Conservation (phyloP, 2,329 filamentous ascomycete genomes). For the Chrysoporthe deuterocubensis region DNA sequence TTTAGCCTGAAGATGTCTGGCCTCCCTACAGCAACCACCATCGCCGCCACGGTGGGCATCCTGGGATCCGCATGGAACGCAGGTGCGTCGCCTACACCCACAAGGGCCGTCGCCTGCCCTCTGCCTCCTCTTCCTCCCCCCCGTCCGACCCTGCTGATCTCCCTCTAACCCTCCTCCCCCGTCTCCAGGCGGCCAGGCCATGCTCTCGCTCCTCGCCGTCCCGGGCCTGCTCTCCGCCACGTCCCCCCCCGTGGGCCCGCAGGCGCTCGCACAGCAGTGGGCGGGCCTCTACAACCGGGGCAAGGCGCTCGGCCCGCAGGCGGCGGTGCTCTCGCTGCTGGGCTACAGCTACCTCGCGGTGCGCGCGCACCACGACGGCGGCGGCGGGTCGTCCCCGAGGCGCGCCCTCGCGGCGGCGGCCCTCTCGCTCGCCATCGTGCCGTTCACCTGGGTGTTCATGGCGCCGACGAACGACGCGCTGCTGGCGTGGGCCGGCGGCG, state of each 20-base stretch:
- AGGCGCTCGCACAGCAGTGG: slow-evolving; percentile 42
- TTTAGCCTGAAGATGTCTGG: slow-evolving; percentile 17
- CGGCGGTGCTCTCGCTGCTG: slow-evolving; percentile 39
- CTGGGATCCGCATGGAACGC: slow-evolving; percentile 44
- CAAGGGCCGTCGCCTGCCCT: too few species aligned
- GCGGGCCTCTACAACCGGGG: slow-evolving; percentile 43
- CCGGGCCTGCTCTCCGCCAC: slow-evolving; percentile 37
- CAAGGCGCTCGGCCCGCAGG: slow-evolving; percentile 42
- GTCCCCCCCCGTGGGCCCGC: slow-evolving; percentile 31
- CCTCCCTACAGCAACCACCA: slow-evolving; percentile 29
- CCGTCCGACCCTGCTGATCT: not conserved
- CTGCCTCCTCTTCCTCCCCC: not conserved
- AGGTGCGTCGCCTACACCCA: slow-evolving; percentile 34
- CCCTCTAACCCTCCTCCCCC: too few species aligned
- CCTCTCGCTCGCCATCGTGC: slow-evolving; percentile 44
- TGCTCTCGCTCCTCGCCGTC: slow-evolving; percentile 42
- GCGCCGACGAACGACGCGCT: slow-evolving; percentile 42
- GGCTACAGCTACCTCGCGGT: slow-evolving; percentile 40
- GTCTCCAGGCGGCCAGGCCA: slow-evolving; percentile 41
- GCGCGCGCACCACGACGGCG: slow-evolving; percentile 36
- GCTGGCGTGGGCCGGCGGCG: slow-evolving; percentile 29
- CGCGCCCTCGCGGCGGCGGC: slow-evolving; percentile 33
- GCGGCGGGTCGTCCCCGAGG: too few species aligned
- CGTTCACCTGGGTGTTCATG: slow-evolving; percentile 46
- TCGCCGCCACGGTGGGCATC: slow-evolving; percentile 44